phyloP scores from a whole-genome alignment of 371 early-diverging fungal genomes.

The Rhizopus sp. region DNA sequence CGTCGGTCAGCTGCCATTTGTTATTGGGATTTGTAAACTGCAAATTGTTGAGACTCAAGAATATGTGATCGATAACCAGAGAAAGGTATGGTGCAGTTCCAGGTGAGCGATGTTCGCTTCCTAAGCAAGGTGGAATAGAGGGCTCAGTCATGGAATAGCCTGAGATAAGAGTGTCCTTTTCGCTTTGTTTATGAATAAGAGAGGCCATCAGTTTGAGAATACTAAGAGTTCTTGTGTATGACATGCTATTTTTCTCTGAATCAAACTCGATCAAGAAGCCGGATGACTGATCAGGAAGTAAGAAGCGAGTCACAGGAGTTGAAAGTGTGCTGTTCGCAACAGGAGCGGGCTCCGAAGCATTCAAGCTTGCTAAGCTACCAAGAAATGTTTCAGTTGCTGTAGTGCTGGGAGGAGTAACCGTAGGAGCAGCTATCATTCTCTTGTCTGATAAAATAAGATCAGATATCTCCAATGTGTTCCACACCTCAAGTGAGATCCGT shows the following conservation, averaged over 20 bases:
- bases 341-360: background rate
- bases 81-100: slow-evolving; percentile 81
- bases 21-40: slow-evolving; percentile 65
- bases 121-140: slow-evolving; percentile 62
- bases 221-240: slow-evolving; percentile 82
- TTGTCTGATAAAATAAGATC: slow-evolving; percentile 26
- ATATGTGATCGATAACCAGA: slow-evolving; percentile 79
- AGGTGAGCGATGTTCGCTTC: slow-evolving; percentile 60
- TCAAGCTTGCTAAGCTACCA: background rate
- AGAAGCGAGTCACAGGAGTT: background rate
- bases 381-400: background rate
- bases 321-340: background rate
- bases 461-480: slow-evolving; percentile 29
- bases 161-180: slow-evolving; percentile 28
- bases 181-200: slow-evolving; percentile 66
- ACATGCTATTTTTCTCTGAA: slow-evolving; percentile 52
- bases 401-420: background rate
- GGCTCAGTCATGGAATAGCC: slow-evolving; percentile 38
- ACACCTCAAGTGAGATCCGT: slow-evolving; percentile 25
- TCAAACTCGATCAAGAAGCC: slow-evolving; percentile 23
- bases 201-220: slow-evolving; percentile 70
- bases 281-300: slow-evolving; percentile 16
- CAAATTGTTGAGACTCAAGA: slow-evolving; percentile 70
- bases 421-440: slow-evolving; percentile 5
- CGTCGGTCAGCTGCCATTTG: slow-evolving; percentile 72